These are phyloP conservation scores for Adansonia rubrostipa DNA, from an alignment of 441 rosid genomes.

Conservation along the genomic window DNA sequence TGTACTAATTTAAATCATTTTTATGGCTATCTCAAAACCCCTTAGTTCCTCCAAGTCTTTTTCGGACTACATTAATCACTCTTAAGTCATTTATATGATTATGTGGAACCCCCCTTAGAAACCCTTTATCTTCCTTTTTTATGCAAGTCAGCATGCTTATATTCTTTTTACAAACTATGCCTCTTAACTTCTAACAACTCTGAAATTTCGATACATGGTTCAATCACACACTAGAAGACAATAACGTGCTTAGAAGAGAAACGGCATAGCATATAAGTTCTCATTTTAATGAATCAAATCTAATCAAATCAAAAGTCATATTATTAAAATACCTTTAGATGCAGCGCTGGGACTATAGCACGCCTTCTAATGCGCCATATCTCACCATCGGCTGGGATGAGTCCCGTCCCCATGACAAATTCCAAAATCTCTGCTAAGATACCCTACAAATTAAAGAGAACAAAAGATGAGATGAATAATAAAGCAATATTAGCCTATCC, in stretches of 20 bases:
- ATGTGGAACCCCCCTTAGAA: neutral
- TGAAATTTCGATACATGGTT: neutral
- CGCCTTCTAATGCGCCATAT: constrained; percentile 96
- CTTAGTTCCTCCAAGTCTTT: neutral
- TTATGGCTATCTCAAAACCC: neutral
- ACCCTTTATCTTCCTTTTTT: neutral
- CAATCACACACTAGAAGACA: neutral
- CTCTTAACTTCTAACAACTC: neutral
- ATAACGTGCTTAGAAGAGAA: neutral
- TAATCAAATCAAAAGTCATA: neutral
- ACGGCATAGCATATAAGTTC: neutral
- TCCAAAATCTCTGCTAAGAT: constrained; percentile 92
- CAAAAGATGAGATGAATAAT: constrained; percentile 11
- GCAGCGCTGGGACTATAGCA: constrained; percentile 93
- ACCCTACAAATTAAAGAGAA: constrained; percentile 58
- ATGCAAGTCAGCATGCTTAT: neutral
- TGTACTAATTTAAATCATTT: neutral
- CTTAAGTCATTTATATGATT: neutral
- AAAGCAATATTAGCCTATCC: constrained; percentile 12
- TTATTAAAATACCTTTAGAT: constrained; percentile 64
- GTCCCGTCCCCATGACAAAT: constrained; percentile 99
- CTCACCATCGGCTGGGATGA: constrained; percentile 97
- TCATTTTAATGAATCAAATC: neutral
- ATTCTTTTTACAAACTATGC: neutral
- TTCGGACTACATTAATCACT: neutral